These are phyloP conservation scores for Russula sp. DNA, from an alignment of 768 basidiomycete genomes.

Conservation along the genomic window DNA sequence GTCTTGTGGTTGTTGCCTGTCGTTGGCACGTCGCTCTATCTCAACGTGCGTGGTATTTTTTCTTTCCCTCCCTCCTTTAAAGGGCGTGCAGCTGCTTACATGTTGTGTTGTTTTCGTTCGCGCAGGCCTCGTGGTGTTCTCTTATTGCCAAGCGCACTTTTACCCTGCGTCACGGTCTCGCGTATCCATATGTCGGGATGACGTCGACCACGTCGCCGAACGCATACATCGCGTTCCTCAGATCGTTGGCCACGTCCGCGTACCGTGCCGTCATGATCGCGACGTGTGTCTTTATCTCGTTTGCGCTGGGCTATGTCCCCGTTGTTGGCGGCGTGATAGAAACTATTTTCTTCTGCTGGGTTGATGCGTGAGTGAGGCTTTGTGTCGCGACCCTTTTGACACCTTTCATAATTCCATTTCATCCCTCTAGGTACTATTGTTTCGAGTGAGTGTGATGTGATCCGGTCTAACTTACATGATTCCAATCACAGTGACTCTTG, in stretches of 20 bases:
- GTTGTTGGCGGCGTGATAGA: constrained; percentile 50
- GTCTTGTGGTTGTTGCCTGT: constrained; percentile 75
- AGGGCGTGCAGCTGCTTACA: too few relatives aligned
- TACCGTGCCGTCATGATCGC: constrained; percentile 78
- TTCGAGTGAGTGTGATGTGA: constrained; percentile 56
- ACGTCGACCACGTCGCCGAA: constrained; percentile 41
- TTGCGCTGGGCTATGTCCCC: constrained; percentile 57
- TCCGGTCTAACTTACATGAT: not conserved
- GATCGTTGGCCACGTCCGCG: constrained; percentile 68
- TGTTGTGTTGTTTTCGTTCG: constrained; percentile 16
- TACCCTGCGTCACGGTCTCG: constrained; percentile 54
- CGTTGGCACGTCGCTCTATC: constrained; percentile 66
- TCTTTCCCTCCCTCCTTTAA: not conserved
- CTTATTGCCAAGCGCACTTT: constrained; percentile 70
- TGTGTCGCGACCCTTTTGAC: not conserved
- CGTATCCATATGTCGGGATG: constrained; percentile 34
- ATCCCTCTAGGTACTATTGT: constrained; percentile 64
- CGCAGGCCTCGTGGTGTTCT: constrained; percentile 69
- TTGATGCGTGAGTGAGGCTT: constrained; percentile 59
- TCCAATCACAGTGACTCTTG: not conserved
- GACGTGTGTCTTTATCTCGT: constrained; percentile 65
- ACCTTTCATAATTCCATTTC: not conserved
- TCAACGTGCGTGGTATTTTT: constrained; percentile 52
- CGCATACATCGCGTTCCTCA: constrained; percentile 65
- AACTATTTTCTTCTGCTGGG: constrained; percentile 77